Percentiles rank a stretch among this genome's conserved stretches.
Conservation (phyloP, 75 land plant genomes). For the Larix kaempferi region DNA sequence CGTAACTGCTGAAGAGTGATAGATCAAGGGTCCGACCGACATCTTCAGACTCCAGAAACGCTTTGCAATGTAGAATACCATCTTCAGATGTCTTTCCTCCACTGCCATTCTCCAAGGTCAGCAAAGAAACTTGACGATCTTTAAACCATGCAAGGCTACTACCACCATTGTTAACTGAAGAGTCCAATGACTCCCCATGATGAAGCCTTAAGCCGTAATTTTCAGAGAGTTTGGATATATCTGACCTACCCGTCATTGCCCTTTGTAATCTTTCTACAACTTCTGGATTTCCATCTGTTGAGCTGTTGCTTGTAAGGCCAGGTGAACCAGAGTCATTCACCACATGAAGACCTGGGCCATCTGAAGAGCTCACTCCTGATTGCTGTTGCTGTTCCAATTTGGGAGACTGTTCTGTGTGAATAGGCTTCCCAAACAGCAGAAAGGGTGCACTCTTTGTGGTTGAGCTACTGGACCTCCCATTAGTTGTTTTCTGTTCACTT, state of each 20-base stretch:
- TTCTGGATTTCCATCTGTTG: constrained; percentile 16
- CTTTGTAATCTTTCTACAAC: constrained; percentile 9
- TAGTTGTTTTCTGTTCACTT: constrained; percentile 14
- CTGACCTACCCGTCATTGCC: constrained; percentile 5
- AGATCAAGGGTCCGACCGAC: constrained; percentile 58
- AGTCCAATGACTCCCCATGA: not conserved
- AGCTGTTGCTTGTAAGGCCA: constrained; percentile 13
- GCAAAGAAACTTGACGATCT: constrained; percentile 18
- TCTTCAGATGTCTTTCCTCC: constrained; percentile 21
- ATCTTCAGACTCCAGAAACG: constrained; percentile 49
- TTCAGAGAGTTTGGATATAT: constrained; percentile 8
- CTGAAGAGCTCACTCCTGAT: constrained; percentile 43
- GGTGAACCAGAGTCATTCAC: constrained; percentile 16
- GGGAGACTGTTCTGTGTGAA: constrained; percentile 24
- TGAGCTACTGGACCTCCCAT: constrained; percentile 9
- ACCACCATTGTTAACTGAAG: constrained; percentile 11
- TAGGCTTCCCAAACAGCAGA: constrained; percentile 50
- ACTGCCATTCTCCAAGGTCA: not conserved
- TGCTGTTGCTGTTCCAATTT: constrained; percentile 30
- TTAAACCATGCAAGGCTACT: constrained; percentile 31
- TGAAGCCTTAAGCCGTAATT: constrained; percentile 7
- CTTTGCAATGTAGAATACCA: constrained; percentile 35
- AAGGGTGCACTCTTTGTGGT: constrained; percentile 28
- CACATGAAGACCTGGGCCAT: constrained; percentile 20
- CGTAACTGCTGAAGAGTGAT: constrained; percentile 32